Evolutionary conservation across 1,284 basidiomycete genomes (phyloP).

Genomic region (Rhodotorula sp.): DNA sequence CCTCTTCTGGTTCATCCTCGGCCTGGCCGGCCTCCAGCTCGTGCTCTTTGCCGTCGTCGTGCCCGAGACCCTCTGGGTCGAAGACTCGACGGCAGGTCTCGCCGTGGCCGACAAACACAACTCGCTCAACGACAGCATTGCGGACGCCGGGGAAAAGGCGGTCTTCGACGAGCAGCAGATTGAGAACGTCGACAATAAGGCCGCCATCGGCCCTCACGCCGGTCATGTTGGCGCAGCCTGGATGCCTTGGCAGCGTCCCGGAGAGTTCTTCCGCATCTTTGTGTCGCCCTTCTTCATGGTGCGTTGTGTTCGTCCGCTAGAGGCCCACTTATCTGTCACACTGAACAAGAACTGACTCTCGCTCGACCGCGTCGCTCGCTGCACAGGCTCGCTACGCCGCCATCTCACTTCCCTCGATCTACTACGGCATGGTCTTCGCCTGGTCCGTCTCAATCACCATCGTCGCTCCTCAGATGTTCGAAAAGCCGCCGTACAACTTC

Average conservation of each 20-base stretch:
- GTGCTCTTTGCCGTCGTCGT: conserved; percentile 46
- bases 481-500: conserved; percentile 48
- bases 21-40: conserved; percentile 45
- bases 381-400: conserved; percentile 39
- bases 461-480: conserved; percentile 47
- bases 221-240: conserved; percentile 46
- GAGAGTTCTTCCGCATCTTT: conserved; percentile 43
- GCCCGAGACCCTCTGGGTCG: conserved; percentile 49
- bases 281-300: conserved; percentile 45
- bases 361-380: background rate
- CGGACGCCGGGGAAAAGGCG: background rate
- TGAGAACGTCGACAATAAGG: background rate
- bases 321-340: background rate
- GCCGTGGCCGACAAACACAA: background rate
- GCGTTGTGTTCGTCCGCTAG: background rate
- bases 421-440: conserved; percentile 48
- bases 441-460: conserved; percentile 50
- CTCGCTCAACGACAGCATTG: background rate
- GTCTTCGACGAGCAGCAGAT: background rate
- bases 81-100: background rate
- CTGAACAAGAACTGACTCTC: background rate
- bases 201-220: background rate
- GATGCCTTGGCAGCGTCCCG: conserved; percentile 48
- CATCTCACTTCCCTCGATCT: conserved; percentile 31
- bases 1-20: conserved; percentile 48